Evolutionary conservation across 148 eudicot species (phyloP), one percentile per base, ranked within the genome.

Genomic region (Vaccinium corymbosum): DNA sequence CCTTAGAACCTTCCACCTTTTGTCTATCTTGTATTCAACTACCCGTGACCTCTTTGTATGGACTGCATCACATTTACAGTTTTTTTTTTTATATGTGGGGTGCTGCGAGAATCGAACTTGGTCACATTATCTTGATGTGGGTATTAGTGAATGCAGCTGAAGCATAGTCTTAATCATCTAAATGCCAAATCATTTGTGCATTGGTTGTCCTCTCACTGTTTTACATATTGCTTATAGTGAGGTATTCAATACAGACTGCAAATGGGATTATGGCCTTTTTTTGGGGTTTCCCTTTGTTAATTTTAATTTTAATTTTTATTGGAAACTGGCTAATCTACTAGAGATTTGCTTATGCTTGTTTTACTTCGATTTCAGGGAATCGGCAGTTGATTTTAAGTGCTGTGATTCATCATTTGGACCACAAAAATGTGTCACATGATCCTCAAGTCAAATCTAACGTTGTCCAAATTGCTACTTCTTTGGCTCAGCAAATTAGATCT

Each of bases 341-440:
- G 29, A 38, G 8, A 27, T 73, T 80, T 35, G 25, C 75, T 64
- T 12, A 85, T 57, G 22, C 52, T 38, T 38, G 0, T 59, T 25
- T 68, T 72, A 15, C 78, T 85, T 29, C 73, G 3, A 35, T 89
- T 87, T 77, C 94, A 94, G 99, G 93, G 86, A 88, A 93, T 71
- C 91, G 90, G 87, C 92, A 89, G 84, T 87, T 93, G 27, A 87
- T 97, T 82, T 87, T 97, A 70, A 86, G 91, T 86, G 87, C 92
- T 80, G 92, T 93, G 29, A 88, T 97, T 85, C 98, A 93, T 38
- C 99, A 97, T 90, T 84, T 95, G 92, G 98, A 97, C 90, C 99
- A 97, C 89, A 95, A 97, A 91, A 93, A 90, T 87, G 93, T 94
- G 57, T 88, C 90, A 17, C 93, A 94, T 84, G 98, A 94, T 87